phyloP scores from a whole-genome alignment of 2,329 filamentous ascomycete genomes.

The Colletotrichum sp. region DNA sequence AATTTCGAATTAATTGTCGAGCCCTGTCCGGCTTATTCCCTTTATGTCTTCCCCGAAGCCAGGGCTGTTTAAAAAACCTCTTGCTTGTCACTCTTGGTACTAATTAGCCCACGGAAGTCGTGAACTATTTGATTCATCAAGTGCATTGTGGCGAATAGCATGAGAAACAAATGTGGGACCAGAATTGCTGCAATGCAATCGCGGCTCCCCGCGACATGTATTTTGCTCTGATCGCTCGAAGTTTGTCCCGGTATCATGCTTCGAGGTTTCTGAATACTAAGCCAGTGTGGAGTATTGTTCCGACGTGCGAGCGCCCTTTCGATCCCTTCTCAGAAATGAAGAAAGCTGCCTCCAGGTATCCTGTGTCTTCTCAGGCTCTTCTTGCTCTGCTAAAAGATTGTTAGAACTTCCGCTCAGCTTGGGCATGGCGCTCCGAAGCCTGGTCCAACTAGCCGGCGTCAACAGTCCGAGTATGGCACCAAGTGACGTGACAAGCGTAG shows the following conservation, averaged over 20 bases:
- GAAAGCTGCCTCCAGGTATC: not conserved
- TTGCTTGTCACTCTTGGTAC: fast-evolving
- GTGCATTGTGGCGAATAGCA: not conserved
- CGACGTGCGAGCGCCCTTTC: fast-evolving
- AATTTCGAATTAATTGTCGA: not conserved
- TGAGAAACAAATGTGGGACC: fast-evolving
- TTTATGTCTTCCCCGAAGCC: not conserved
- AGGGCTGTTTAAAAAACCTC: fast-evolving
- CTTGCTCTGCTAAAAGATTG: not conserved
- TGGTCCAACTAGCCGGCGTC: not conserved
- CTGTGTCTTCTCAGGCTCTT: not conserved
- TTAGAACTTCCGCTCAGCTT: not conserved
- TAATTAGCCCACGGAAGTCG: not conserved
- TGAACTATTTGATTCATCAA: fast-evolving
- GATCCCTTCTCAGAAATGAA: fast-evolving
- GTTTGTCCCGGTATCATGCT: too few relatives aligned
- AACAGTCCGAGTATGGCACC: not conserved
- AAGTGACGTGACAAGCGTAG: not conserved
- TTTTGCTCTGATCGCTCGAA: too few relatives aligned
- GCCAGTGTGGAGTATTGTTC: not conserved
- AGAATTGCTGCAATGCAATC: too few relatives aligned
- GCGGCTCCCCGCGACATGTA: too few relatives aligned
- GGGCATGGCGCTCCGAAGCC: fast-evolving
- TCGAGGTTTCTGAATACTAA: too few relatives aligned
- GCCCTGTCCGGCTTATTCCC: fast-evolving